Evolutionary conservation across 148 eudicot genomes (phyloP), one percentile per base, ranked within the genome.

Genomic region (Persicaria maculosa): DNA sequence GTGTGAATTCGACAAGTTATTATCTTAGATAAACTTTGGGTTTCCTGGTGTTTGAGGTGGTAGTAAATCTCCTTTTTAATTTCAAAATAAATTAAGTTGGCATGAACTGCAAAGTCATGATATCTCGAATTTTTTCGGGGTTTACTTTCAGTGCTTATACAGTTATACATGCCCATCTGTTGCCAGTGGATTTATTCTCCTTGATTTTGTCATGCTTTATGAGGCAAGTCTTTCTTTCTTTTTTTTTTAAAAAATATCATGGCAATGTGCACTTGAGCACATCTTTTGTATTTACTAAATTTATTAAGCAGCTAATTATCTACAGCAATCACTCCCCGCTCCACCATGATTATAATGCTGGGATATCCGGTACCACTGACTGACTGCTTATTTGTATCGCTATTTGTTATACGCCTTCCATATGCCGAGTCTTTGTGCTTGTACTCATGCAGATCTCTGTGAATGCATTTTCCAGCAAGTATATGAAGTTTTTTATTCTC

Each of bases 231-330:
- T 65, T 65, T 62, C 44, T 62, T 36, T 40, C 36, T 40, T 40
- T 65, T 36, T 64, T 11, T 25, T 22, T 59, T 59, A 31, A 31
- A 31, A 31, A 31, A 31, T 59, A 25, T 4, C 6, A 65, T 65
- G 43, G 40, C 47, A 65, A 31, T 65, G 70, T 65, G 70, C 70
- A 65, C 70, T 65, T 65, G 70, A 65, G 45, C 46, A 65, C 70
- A 65, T 40, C 70, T 65, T 65, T 65, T 65, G 19, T 46, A 65
- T 62, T 62, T 12, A 62, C 44, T 59, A 59, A 3, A 11, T 25
- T 65, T 43, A 65, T 65, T 65, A 0, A 65, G 19, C 70, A 65
- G 45, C 70, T 65, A 65, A 40, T 65, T 15, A 65, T 40, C 17
- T 40, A 7, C 45, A 43, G 46, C 70, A 6, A 65, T 17, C 70